phyloP scores from a whole-genome alignment of 352 stramenopile species.

The Globisporangium spiculum region DNA sequence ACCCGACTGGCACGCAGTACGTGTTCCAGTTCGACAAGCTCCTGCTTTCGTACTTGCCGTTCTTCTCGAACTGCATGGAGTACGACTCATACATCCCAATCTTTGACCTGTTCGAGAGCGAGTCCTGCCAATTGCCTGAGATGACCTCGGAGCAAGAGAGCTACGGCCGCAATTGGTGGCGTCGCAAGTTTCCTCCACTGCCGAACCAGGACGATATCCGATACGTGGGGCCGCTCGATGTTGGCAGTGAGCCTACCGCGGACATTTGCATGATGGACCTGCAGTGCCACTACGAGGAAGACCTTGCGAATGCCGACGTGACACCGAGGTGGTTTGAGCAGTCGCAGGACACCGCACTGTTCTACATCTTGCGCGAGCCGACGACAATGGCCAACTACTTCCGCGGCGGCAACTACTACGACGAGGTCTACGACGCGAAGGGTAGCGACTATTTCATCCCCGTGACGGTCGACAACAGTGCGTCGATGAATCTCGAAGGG shows the following conservation, averaged over 20 bases:
- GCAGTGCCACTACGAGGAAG: constrained; percentile 93
- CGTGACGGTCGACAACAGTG: constrained; percentile 88
- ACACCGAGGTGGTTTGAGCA: constrained; percentile 97
- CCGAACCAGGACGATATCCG: constrained; percentile 95
- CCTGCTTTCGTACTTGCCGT: constrained; percentile 94
- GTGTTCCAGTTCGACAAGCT: constrained; percentile 78
- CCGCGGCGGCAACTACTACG: constrained; percentile 66
- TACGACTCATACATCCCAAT: constrained; percentile 96
- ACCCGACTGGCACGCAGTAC: constrained; percentile 42
- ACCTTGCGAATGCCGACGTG: constrained; percentile 84
- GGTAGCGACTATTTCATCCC: constrained; percentile 94
- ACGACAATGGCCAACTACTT: constrained; percentile 89
- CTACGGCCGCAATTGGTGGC: constrained; percentile 72
- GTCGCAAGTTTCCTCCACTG: constrained; percentile 74
- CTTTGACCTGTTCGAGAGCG: constrained; percentile 90
- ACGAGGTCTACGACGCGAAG: constrained; percentile 43
- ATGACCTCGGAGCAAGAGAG: constrained; percentile 63
- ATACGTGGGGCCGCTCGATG: constrained; percentile 85
- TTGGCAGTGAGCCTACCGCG: constrained; percentile 85
- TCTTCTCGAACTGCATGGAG: constrained; percentile 94
- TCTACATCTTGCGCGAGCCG: constrained; percentile 91
- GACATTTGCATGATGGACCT: constrained; percentile 91
- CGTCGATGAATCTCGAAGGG: constrained; percentile 65
- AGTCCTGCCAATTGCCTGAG: constrained; percentile 88
- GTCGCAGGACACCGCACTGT: constrained; percentile 80